Evolutionary conservation across 805 yeast species (phyloP).

Genomic region (Lipomyces yamanashiensis): DNA sequence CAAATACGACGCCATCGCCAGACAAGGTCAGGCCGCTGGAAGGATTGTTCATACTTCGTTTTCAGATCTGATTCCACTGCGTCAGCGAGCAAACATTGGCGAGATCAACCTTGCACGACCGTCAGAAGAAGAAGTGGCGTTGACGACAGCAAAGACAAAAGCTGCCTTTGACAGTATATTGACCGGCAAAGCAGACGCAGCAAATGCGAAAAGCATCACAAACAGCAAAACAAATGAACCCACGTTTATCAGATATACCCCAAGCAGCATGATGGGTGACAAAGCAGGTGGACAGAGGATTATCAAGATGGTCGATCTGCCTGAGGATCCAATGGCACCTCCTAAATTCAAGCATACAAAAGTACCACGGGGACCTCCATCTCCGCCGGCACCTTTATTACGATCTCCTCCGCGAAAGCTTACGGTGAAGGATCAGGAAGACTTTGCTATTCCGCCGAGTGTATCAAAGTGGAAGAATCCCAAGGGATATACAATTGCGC

Average conservation of each 20-base stretch:
- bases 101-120: slow-evolving; percentile 53
- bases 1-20: slow-evolving; percentile 44
- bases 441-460: slow-evolving; percentile 89
- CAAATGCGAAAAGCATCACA: slow-evolving; percentile 46
- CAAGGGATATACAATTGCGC: slow-evolving; percentile 79
- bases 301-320: slow-evolving; percentile 67
- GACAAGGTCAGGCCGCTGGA: slow-evolving; percentile 42
- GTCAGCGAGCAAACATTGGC: slow-evolving; percentile 51
- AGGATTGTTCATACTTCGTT: slow-evolving; percentile 54
- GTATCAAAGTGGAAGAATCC: slow-evolving; percentile 96
- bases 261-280: slow-evolving; percentile 47
- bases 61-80: slow-evolving; percentile 64
- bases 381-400: slow-evolving; percentile 71
- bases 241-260: slow-evolving; percentile 54
- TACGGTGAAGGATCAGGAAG: slow-evolving; percentile 71
- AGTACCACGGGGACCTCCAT: slow-evolving; percentile 64
- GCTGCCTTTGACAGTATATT: slow-evolving; percentile 59
- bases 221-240: slow-evolving; percentile 45
- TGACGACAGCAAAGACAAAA: slow-evolving; percentile 60
- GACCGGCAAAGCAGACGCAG: slow-evolving; percentile 45
- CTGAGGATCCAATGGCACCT: slow-evolving; percentile 86
- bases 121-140: slow-evolving; percentile 52
- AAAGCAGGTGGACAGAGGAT: slow-evolving; percentile 49
- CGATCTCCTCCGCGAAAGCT: slow-evolving; percentile 56
- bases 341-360: slow-evolving; percentile 73